Conservation (phyloP, 805 yeast genomes). For the Scheffersomyces stipitis region DNA sequence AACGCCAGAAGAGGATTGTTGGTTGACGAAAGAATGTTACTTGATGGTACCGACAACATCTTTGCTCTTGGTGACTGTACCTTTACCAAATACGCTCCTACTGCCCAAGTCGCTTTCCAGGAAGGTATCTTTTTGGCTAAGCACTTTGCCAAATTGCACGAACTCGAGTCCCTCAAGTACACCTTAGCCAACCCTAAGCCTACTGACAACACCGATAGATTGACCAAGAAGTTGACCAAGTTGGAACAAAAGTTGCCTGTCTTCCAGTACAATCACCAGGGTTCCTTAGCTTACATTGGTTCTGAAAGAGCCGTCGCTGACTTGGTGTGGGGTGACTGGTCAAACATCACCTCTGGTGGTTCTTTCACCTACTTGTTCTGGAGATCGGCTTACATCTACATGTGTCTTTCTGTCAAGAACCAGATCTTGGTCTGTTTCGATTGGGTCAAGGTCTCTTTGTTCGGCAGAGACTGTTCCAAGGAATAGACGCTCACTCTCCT, state of each 20-base stretch:
- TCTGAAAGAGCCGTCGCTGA: conserved; percentile 93
- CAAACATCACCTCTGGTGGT: conserved; percentile 80
- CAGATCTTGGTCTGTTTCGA: conserved; percentile 83
- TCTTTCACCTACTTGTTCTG: conserved; percentile 86
- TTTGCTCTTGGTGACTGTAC: conserved; percentile 96
- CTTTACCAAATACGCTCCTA: conserved; percentile 86
- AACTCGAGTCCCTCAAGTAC: conserved; percentile 57
- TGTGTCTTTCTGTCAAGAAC: conserved; percentile 88
- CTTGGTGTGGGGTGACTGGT: conserved; percentile 74
- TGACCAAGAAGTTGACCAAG: conserved; percentile 46
- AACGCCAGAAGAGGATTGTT: conserved; percentile 88
- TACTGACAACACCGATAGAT: conserved; percentile 43
- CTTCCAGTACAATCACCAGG: conserved; percentile 84
- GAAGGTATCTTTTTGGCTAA: conserved; percentile 81
- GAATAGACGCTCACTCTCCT: no score
- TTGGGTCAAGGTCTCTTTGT: conserved; percentile 83
- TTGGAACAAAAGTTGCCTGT: conserved; percentile 48
- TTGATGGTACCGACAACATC: conserved; percentile 80
- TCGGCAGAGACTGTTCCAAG: conserved; percentile 93
- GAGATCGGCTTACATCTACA: conserved; percentile 90
- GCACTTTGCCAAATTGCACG: conserved; percentile 63
- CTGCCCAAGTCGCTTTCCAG: conserved; percentile 97
- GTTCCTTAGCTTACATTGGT: conserved; percentile 93
- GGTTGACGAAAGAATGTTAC: conserved; percentile 76
- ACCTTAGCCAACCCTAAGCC: conserved; percentile 37